These are phyloP conservation scores for Debaryomyces castellii DNA, from an alignment of 805 yeast species.

Conservation along the genomic window DNA sequence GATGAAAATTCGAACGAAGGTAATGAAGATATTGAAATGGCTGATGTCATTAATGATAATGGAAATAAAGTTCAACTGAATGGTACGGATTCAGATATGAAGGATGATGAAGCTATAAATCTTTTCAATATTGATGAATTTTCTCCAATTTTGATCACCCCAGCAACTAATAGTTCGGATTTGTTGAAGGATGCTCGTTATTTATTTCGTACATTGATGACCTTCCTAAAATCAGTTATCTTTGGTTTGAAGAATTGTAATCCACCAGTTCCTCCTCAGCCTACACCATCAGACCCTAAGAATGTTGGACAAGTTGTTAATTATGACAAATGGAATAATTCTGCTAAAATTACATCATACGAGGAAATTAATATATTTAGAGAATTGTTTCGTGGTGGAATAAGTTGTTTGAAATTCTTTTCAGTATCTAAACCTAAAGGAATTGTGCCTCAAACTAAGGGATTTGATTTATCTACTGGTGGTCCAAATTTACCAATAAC, in stretches of 20 bases:
- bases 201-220: conserved; percentile 82
- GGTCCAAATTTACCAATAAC: conserved; percentile 84
- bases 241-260: conserved; percentile 87
- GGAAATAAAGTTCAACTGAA: conserved; percentile 11
- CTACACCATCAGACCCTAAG: conserved; percentile 45
- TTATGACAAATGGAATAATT: conserved; percentile 71
- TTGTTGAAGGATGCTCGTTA: conserved; percentile 86
- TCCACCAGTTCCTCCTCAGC: conserved; percentile 61
- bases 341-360: conserved; percentile 76
- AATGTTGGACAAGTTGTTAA: conserved; percentile 37
- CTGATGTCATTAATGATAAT: conserved; percentile 12
- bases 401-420: conserved; percentile 76
- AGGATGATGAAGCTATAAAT: conserved; percentile 15
- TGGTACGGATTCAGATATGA: conserved; percentile 11
- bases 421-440: conserved; percentile 53
- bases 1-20: conserved; percentile 14
- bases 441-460: conserved; percentile 24
- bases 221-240: conserved; percentile 85
- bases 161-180: conserved; percentile 51
- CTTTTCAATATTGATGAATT: conserved; percentile 36
- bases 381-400: conserved; percentile 78
- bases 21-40: conserved; percentile 25
- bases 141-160: conserved; percentile 61
- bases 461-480: conserved; percentile 61
- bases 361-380: conserved; percentile 83